These are phyloP conservation scores for Hygrophila difformis DNA, from an alignment of 257 asterid species.

Conservation along the genomic window DNA sequence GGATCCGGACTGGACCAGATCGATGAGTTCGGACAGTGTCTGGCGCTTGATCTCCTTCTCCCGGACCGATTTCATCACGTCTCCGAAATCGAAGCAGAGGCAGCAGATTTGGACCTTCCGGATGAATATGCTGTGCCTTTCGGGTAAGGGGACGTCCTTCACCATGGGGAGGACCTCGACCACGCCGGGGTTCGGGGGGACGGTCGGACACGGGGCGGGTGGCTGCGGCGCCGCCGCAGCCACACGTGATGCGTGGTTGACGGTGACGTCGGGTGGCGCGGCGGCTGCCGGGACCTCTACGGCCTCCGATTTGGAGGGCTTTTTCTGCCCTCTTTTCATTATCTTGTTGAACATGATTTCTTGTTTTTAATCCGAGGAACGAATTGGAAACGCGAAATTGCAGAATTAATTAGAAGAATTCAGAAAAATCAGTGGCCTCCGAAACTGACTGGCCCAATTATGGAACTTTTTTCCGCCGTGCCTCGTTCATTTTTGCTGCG, in stretches of 20 bases:
- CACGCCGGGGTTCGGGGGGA: background rate
- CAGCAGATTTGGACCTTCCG: slow-evolving; percentile 21
- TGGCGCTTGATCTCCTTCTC: slow-evolving; percentile 28
- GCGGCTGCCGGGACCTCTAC: slow-evolving; percentile 5
- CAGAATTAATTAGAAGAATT: too few species aligned
- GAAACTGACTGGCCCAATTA: too few species aligned
- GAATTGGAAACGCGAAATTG: background rate
- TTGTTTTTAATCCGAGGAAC: background rate
- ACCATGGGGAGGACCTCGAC: slow-evolving; percentile 21
- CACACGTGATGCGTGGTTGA: slow-evolving; percentile 15
- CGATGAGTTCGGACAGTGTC: slow-evolving; percentile 22
- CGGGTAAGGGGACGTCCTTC: slow-evolving; percentile 18
- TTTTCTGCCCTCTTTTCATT: slow-evolving; percentile 24
- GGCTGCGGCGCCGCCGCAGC: background rate
- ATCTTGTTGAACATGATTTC: slow-evolving; percentile 21
- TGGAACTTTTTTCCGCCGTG: too few species aligned
- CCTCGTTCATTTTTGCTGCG: too few species aligned
- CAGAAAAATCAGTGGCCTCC: background rate
- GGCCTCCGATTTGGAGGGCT: slow-evolving; percentile 16
- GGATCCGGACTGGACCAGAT: slow-evolving; percentile 21
- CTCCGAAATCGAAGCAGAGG: slow-evolving; percentile 19
- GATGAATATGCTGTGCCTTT: slow-evolving; percentile 19
- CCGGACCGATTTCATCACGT: slow-evolving; percentile 11
- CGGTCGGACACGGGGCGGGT: background rate
- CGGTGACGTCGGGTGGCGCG: slow-evolving; percentile 12